phyloP scores from a whole-genome alignment of 106 monocot species.

The Platanthera zijinensis region DNA sequence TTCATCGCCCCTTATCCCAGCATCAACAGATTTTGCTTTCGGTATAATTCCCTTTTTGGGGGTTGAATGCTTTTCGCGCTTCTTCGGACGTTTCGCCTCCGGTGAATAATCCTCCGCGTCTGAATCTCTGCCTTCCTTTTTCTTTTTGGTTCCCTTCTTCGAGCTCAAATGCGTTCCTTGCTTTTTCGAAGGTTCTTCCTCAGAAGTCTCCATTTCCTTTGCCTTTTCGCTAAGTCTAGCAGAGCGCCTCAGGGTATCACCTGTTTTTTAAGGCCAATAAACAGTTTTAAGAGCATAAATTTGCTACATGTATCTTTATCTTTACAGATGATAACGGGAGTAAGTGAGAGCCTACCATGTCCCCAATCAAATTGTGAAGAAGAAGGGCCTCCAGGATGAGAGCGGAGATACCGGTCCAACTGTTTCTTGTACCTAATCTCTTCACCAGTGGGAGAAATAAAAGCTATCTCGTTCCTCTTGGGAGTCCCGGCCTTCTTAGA shows the following conservation, averaged over 20 bases:
- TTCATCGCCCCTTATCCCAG: not conserved
- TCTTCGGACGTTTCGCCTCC: conserved; percentile 5
- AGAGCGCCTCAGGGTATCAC: conserved; percentile 76
- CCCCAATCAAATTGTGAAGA: conserved; percentile 77
- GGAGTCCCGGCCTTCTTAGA: conserved; percentile 51
- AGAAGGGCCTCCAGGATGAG: conserved; percentile 46
- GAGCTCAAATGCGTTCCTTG: conserved; percentile 31
- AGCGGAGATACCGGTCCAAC: conserved; percentile 50
- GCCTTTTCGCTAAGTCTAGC: conserved; percentile 58
- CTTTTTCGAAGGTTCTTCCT: conserved; percentile 51
- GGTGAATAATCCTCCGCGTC: not conserved
- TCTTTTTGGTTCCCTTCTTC: conserved; percentile 23
- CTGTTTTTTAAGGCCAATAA: conserved; percentile 15
- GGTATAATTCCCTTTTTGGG: no score
- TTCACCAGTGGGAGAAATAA: conserved; percentile 62
- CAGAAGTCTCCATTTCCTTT: conserved; percentile 35
- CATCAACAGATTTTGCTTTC: conserved; percentile 14
- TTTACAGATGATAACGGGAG: not conserved
- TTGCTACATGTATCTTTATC: not conserved
- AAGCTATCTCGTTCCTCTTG: conserved; percentile 37
- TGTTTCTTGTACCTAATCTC: conserved; percentile 64
- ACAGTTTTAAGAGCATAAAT: not conserved
- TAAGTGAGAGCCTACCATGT: conserved; percentile 30
- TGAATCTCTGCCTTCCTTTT: conserved; percentile 18
- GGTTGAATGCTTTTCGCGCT: not conserved